phyloP scores from a whole-genome alignment of 306 rosid genomes.

The Sicyos edulis region DNA sequence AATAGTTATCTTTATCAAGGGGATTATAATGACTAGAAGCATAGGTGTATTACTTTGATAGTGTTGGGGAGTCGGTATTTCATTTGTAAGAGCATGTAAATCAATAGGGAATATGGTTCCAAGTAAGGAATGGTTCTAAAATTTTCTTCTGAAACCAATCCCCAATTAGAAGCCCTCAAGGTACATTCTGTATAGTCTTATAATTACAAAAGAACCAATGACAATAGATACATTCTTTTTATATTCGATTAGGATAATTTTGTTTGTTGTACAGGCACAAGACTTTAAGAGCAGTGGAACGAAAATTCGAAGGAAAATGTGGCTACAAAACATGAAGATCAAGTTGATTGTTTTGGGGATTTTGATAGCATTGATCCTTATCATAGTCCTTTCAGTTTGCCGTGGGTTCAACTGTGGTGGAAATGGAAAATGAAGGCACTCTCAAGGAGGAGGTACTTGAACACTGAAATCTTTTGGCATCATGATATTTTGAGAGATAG shows the following conservation, averaged over 20 bases:
- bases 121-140: background rate
- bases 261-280: conserved; percentile 61
- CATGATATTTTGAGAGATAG: conserved; percentile 3
- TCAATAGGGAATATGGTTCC: conserved; percentile 1
- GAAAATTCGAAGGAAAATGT: conserved; percentile 84
- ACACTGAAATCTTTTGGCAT: conserved; percentile 16
- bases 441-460: conserved; percentile 9
- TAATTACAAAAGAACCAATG: conserved; percentile 1
- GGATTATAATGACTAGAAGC: no score
- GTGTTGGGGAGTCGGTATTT: background rate
- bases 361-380: conserved; percentile 84
- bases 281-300: conserved; percentile 79
- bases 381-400: conserved; percentile 76
- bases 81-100: background rate
- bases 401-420: conserved; percentile 66
- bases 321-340: conserved; percentile 98
- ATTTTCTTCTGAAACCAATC: background rate
- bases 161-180: background rate
- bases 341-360: conserved; percentile 92
- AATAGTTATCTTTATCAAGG: background rate
- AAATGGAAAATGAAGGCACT: conserved; percentile 38
- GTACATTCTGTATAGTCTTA: background rate
- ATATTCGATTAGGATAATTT: background rate
- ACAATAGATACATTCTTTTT: conserved; percentile 3
- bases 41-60: background rate